Evolutionary conservation across 805 yeast genomes (phyloP).

Genomic region (Jamesozyma jinghongensis): DNA sequence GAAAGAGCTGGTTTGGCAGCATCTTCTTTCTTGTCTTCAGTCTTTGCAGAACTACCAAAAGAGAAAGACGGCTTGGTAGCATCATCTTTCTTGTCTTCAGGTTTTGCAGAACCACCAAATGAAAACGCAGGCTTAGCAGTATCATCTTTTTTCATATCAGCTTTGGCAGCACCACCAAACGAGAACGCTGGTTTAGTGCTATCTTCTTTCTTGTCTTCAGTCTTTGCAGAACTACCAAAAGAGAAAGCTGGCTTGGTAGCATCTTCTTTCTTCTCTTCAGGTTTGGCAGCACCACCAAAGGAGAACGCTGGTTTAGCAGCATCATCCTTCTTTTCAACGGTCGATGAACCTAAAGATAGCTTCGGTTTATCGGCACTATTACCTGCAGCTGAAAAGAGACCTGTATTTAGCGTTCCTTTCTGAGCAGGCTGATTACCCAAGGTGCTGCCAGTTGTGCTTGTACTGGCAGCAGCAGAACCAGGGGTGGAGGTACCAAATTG

Average conservation of each 20-base stretch:
- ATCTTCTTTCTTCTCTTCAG: not conserved
- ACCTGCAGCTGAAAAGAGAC: not conserved
- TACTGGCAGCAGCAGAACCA: not conserved
- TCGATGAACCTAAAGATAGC: slow-evolving; percentile 10
- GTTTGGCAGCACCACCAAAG: slow-evolving; percentile 1
- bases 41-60: slow-evolving; percentile 10
- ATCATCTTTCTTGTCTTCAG: slow-evolving; percentile 6
- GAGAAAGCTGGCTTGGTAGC: slow-evolving; percentile 16
- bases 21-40: slow-evolving; percentile 3
- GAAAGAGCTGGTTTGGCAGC: slow-evolving; percentile 11
- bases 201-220: not conserved
- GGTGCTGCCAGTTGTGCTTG: not conserved
- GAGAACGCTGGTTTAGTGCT: slow-evolving; percentile 14
- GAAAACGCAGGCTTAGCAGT: slow-evolving; percentile 9
- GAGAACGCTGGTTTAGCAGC: slow-evolving; percentile 8
- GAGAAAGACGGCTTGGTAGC: slow-evolving; percentile 14
- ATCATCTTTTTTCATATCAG: not conserved
- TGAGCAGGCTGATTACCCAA: no score
- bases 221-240: slow-evolving; percentile 9
- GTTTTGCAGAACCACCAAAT: slow-evolving; percentile 5
- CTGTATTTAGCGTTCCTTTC: no score
- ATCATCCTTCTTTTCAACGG: slow-evolving; percentile 2
- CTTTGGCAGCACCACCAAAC: slow-evolving; percentile 9
- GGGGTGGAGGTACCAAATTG: not conserved
- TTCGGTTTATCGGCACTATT: slow-evolving; percentile 8